These are phyloP conservation scores for Strobilomyces dryophilus DNA, from an alignment of 768 basidiomycete genomes.

Conservation along the genomic window DNA sequence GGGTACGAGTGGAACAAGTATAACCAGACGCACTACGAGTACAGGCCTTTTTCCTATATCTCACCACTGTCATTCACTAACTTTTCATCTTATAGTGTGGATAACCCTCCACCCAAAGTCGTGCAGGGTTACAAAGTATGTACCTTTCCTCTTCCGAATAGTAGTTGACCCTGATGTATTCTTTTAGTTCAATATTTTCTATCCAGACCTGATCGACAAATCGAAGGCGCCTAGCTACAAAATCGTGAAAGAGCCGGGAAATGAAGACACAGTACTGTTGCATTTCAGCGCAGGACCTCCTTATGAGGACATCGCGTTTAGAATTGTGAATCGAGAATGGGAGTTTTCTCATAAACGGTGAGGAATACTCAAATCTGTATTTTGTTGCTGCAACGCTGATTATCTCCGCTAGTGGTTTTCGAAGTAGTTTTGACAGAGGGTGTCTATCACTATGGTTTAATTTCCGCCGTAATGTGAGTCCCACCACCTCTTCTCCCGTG, in stretches of 20 bases:
- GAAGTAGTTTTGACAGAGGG: constrained; percentile 95
- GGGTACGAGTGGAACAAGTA: constrained; percentile 99
- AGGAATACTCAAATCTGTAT: constrained; percentile 9
- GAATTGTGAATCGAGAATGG: constrained; percentile 97
- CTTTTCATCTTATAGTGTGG: constrained; percentile 55
- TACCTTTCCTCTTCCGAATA: background rate
- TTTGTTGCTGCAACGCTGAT: constrained; percentile 14
- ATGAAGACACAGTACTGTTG: constrained; percentile 90
- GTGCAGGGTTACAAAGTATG: constrained; percentile 95
- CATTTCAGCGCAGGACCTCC: constrained; percentile 96
- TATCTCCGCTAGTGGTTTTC: constrained; percentile 67
- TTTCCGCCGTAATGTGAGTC: constrained; percentile 86
- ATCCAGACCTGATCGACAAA: constrained; percentile 98
- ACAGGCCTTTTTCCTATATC: constrained; percentile 10
- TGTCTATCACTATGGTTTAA: constrained; percentile 96
- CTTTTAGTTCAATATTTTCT: constrained; percentile 89
- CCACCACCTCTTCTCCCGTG: constrained; percentile 3
- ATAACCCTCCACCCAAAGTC: constrained; percentile 98
- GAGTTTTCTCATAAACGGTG: constrained; percentile 97
- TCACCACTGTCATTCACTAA: constrained; percentile 2
- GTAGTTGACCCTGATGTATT: constrained; percentile 9
- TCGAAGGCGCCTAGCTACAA: constrained; percentile 96
- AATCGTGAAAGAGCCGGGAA: constrained; percentile 89
- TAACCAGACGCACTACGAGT: constrained; percentile 99
- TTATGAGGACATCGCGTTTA: constrained; percentile 98